phyloP scores from a whole-genome alignment of 345 rosid genomes.

The Angophora floribunda region DNA sequence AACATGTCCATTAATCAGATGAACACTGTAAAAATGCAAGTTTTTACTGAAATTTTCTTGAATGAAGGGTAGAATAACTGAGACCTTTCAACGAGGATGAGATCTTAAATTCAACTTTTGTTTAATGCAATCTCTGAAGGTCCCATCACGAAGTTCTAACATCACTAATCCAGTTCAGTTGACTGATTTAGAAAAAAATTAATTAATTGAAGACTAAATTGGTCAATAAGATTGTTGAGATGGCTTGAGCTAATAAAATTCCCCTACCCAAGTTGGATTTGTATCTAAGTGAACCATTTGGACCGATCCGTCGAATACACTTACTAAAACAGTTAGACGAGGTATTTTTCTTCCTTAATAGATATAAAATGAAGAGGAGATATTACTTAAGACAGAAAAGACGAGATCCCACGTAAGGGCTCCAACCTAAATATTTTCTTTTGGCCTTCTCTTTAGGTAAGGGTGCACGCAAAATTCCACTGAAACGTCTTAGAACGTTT shows the following conservation, averaged over 20 bases:
- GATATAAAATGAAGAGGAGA: neutral
- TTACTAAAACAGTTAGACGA: neutral
- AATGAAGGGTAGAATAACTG: rapidly evolving
- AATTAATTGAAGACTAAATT: neutral
- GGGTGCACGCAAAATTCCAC: neutral
- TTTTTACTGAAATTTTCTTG: rapidly evolving
- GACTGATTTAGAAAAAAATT: rapidly evolving
- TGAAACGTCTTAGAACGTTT: neutral
- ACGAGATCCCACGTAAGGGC: neutral
- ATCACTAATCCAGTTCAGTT: rapidly evolving
- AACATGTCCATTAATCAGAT: neutral
- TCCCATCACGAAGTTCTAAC: too few species aligned
- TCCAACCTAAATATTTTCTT: rapidly evolving
- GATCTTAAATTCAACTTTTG: rapidly evolving
- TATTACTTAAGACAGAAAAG: neutral
- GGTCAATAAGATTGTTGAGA: neutral
- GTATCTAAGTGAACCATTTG: neutral
- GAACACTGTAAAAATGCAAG: neutral
- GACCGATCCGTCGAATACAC: neutral
- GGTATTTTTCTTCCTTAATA: neutral
- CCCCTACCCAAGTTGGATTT: neutral
- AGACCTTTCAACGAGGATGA: rapidly evolving
- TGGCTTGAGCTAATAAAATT: neutral
- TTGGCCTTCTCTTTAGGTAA: neutral
- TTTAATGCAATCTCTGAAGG: rapidly evolving